Percentiles rank a stretch among this genome's conserved stretches.
phyloP scores from a whole-genome alignment of 495 filamentous ascomycete genomes.

The Talaromyces ruber region DNA sequence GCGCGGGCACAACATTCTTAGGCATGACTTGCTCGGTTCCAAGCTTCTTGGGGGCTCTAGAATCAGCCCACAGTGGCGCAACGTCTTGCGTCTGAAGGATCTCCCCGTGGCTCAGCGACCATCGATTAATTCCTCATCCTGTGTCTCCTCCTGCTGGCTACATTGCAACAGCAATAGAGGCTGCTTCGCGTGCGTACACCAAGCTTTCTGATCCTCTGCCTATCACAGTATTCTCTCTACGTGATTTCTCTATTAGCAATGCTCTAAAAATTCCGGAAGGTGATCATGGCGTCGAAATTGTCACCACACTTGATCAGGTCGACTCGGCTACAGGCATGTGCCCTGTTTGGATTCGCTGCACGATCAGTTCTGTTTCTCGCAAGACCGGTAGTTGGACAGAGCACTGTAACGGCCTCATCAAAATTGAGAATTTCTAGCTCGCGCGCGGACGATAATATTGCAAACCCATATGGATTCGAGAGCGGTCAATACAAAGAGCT shows the following conservation, averaged over 20 bases:
- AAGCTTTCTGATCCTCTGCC: background rate
- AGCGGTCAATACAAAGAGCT: constrained; percentile 13
- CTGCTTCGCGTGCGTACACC: constrained; percentile 4
- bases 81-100: constrained; percentile 23
- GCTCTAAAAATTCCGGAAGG: constrained; percentile 23
- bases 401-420: background rate
- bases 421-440: background rate
- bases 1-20: constrained; percentile 30
- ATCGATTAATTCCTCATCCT: constrained; percentile 23
- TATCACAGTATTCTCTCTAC: background rate
- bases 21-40: constrained; percentile 36
- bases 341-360: background rate
- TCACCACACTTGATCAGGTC: background rate
- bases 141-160: constrained; percentile 16
- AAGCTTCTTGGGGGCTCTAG: constrained; percentile 23
- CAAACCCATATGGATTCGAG: constrained; percentile 7
- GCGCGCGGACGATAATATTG: background rate
- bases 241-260: constrained; percentile 17
- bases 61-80: constrained; percentile 31
- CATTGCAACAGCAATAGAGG: constrained; percentile 20
- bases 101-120: constrained; percentile 43
- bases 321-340: background rate
- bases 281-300: background rate
- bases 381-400: background rate
- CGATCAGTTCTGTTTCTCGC: background rate